These are phyloP conservation scores for Boletus rex-veris DNA, from an alignment of 768 basidiomycete genomes.

Conservation along the genomic window DNA sequence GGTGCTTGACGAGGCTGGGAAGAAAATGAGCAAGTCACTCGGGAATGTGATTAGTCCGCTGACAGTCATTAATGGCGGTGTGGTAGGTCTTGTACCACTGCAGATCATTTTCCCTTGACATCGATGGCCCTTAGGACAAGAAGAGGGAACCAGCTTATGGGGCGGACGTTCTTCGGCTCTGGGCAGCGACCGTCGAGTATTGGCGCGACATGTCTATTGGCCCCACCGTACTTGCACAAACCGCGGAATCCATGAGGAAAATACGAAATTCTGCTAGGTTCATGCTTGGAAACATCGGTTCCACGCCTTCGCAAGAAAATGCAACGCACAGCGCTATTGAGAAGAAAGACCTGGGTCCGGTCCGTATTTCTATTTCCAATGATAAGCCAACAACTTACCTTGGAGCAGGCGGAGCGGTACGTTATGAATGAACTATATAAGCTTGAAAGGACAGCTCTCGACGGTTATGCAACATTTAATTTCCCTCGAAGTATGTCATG, in stretches of 20 bases:
- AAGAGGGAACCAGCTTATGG: conserved; percentile 80
- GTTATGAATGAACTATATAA: conserved; percentile 80
- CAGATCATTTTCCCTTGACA: neutral
- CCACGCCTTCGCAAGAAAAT: conserved; percentile 11
- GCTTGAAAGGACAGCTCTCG: conserved; percentile 63
- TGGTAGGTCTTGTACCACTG: conserved; percentile 42
- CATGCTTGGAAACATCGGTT: conserved; percentile 73
- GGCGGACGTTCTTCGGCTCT: conserved; percentile 80
- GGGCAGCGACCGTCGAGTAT: conserved; percentile 91
- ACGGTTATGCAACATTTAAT: conserved; percentile 69
- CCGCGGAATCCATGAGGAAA: conserved; percentile 74
- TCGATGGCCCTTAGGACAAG: conserved; percentile 43
- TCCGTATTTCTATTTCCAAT: conserved; percentile 33
- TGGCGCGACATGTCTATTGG: conserved; percentile 87
- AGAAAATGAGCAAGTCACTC: conserved; percentile 96
- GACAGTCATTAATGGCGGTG: conserved; percentile 72
- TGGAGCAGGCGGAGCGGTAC: conserved; percentile 70
- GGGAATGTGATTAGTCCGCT: conserved; percentile 90
- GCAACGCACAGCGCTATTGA: conserved; percentile 5
- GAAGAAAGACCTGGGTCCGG: conserved; percentile 56
- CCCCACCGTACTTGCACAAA: conserved; percentile 68
- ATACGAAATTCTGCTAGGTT: conserved; percentile 86
- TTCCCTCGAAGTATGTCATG: conserved; percentile 70
- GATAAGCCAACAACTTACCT: conserved; percentile 5
- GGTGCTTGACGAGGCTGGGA: conserved; percentile 85